phyloP scores from a whole-genome alignment of 768 basidiomycete genomes.

The Boletus fagicola region DNA sequence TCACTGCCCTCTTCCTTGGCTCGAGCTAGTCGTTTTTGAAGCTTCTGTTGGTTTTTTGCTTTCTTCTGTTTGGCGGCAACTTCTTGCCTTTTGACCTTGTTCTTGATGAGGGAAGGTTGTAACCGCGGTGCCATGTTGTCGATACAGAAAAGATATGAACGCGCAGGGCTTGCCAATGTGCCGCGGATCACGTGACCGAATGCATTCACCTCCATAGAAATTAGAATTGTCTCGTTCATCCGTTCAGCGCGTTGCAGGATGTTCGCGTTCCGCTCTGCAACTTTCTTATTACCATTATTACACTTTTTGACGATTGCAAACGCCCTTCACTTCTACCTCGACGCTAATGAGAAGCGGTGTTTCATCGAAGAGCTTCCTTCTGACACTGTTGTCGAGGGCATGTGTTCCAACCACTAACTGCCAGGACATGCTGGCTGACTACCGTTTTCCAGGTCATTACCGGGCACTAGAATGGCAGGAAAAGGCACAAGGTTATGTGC shows the following conservation, averaged over 20 bases:
- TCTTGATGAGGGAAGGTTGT: constrained; percentile 71
- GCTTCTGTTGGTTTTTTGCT: constrained; percentile 75
- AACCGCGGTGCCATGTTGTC: constrained; percentile 56
- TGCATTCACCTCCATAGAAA: neutral
- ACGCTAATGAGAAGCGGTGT: constrained; percentile 89
- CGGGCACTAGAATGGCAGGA: constrained; percentile 91
- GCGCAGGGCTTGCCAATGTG: neutral
- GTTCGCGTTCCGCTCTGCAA: constrained; percentile 24
- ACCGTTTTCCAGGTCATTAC: constrained; percentile 72
- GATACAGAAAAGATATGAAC: neutral
- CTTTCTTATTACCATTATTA: constrained; percentile 39
- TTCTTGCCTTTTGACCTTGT: constrained; percentile 87
- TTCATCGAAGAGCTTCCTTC: constrained; percentile 96
- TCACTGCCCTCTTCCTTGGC: constrained; percentile 77
- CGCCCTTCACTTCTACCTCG: constrained; percentile 96
- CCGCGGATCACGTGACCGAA: constrained; percentile 17
- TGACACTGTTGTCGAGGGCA: constrained; percentile 94
- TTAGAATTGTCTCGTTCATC: neutral
- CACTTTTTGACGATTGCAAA: constrained; percentile 47
- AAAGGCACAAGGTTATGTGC: constrained; percentile 57
- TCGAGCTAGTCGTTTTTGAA: constrained; percentile 73
- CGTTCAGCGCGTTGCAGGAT: constrained; percentile 15
- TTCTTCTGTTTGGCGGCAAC: constrained; percentile 70
- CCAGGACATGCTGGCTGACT: neutral
- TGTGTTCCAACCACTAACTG: constrained; percentile 14